Base-by-base conservation (phyloP, 495 filamentous ascomycete genomes). In the Tuber umbilicatum region DNA sequence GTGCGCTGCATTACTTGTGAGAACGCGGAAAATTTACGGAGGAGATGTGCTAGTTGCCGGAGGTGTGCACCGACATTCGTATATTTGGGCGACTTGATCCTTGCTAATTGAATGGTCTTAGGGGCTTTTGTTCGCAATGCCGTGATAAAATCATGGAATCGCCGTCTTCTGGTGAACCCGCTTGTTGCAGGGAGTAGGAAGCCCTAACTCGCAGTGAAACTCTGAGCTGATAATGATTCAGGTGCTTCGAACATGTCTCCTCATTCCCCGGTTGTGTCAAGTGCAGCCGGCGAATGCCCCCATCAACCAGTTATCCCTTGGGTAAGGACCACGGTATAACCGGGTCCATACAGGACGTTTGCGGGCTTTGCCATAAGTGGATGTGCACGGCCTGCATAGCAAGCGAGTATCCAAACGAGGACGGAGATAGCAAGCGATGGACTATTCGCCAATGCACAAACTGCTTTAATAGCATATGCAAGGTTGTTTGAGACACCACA, bases 361-460 rank as follows among this genome's bases (percentile, higher is more conserved):
- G 47, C 23, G 47, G 47, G 7, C 47, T 50, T n/a, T 50, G 47
- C 47, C 47, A 50, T n/a, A 50, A 50, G 12, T 50, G 47, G 47
- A 50, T 50, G 47, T 50, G 47, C 3, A n/a, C 23, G 23, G 47
- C 21, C 7, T 50, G 47, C 3, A 50, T n/a, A 9, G 23, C 21
- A n/a, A n/a, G 47, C 7, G 47, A 50, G n/a, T n/a, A 50, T n/a
- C 23, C 47, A 50, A 50, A 50, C 21, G 23, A n/a, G 47, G 47
- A 50, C 5, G 45, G 45, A 23, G 21, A 50, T n/a, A 50, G 21
- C 23, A 50, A 50, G 47, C 47, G 47, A 50, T 50, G 47, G 47
- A 50, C 47, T n/a, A 50, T 50, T 50, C 47, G 47, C 21, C 47
- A 50, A 50, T 50, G 47, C 47, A 50, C 47, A 50, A 50, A 50